Conservation (phyloP, 164 flowering plant species). For the Nymphaea thermarum region DNA sequence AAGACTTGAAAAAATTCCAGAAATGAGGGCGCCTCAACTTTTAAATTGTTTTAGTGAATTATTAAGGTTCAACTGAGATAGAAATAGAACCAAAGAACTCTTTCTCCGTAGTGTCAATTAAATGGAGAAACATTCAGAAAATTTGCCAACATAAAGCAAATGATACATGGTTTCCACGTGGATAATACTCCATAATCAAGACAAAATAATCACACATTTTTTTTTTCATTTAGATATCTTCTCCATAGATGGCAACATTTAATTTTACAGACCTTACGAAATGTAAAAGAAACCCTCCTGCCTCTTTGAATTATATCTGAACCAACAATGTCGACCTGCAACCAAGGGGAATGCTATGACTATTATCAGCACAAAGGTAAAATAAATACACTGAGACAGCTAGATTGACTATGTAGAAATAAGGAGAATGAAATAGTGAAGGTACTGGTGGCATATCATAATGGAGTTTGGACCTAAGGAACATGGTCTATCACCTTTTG, state of each 20-base stretch:
- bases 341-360: slow-evolving; percentile 1
- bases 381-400: neutral
- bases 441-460: neutral
- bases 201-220: neutral
- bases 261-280: slow-evolving; percentile 48
- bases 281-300: slow-evolving; percentile 87
- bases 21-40: too few relatives aligned
- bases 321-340: slow-evolving; percentile 67
- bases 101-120: neutral
- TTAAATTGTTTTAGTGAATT: too few relatives aligned
- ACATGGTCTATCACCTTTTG: neutral
- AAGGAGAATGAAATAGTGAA: neutral
- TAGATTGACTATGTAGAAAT: neutral
- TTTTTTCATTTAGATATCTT: neutral
- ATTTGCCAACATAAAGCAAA: too few relatives aligned
- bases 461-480: too few relatives aligned
- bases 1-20: too few relatives aligned
- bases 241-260: neutral
- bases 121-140: neutral
- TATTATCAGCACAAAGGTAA: neutral
- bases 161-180: too few relatives aligned
- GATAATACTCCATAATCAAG: neutral
- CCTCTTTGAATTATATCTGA: slow-evolving; percentile 43
- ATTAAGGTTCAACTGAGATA: too few relatives aligned
- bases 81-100: neutral